phyloP scores from a whole-genome alignment of 2,329 filamentous ascomycete species.

The Neonectria coccinea region DNA sequence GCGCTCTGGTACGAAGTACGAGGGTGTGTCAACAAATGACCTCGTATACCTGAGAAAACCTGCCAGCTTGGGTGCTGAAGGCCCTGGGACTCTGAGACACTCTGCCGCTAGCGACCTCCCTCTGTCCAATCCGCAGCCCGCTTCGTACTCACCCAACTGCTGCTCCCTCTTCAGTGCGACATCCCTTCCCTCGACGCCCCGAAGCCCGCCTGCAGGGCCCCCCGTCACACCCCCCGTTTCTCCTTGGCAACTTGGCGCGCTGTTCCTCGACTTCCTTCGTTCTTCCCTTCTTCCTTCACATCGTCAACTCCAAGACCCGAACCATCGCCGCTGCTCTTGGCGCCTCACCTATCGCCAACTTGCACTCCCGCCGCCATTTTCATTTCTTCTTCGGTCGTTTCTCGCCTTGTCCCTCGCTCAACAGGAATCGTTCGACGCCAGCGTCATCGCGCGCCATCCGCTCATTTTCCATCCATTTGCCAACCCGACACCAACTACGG shows the following conservation, averaged over 20 bases:
- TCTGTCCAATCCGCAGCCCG: conserved; percentile 20
- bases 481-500: conserved; percentile 11
- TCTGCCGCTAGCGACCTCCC: conserved; percentile 13
- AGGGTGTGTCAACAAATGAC: conserved; percentile 10
- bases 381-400: conserved; percentile 23
- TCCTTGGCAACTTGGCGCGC: conserved; percentile 43
- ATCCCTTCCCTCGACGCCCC: conserved; percentile 12
- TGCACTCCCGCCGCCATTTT: background rate
- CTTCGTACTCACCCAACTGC: conserved; percentile 6
- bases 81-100: conserved; percentile 17
- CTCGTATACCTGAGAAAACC: conserved; percentile 24
- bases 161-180: conserved; percentile 9
- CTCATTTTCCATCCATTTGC: conserved; percentile 11
- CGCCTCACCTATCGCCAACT: conserved; percentile 9
- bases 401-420: conserved; percentile 12
- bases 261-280: conserved; percentile 25
- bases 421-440: background rate
- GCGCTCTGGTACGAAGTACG: conserved; percentile 9
- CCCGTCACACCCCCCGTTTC: conserved; percentile 30
- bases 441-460: conserved; percentile 19
- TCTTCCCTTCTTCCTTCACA: conserved; percentile 35
- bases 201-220: conserved; percentile 26
- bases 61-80: conserved; percentile 6
- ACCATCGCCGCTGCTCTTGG: conserved; percentile 30
- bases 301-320: conserved; percentile 37